Percentiles rank a stretch among this genome's conserved stretches.
Conservation (phyloP, 208 protist genomes). For the Leishmania amazonensis region DNA sequence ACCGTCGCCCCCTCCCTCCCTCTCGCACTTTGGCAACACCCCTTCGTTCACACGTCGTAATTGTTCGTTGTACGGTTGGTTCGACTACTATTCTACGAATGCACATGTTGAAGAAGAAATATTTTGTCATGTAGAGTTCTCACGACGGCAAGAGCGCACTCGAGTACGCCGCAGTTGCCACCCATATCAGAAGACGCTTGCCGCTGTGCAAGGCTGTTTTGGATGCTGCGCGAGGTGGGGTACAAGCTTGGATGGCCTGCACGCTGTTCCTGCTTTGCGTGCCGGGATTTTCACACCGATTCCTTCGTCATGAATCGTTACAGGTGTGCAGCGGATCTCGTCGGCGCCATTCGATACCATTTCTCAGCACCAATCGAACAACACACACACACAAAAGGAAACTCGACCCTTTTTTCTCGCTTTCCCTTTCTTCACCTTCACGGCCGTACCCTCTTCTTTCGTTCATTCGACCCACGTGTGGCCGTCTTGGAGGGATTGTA, state of each 20-base stretch:
- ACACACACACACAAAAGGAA: not conserved
- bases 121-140: not conserved
- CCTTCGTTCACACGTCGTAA: slow-evolving; percentile 3
- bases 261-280: not conserved
- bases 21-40: not conserved
- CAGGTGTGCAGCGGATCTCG: not conserved
- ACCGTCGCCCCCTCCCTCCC: not conserved
- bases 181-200: not conserved
- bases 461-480: not conserved
- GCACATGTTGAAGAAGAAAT: not conserved
- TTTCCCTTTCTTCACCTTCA: not conserved
- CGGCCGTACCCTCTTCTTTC: not conserved
- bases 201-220: not conserved
- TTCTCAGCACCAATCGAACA: not conserved
- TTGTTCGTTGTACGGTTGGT: not conserved
- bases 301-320: not conserved
- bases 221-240: not conserved
- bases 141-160: not conserved
- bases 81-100: slow-evolving; percentile 1
- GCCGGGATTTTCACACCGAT: not conserved
- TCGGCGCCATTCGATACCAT: no score
- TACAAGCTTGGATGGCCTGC: not conserved
- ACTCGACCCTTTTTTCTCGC: not conserved
- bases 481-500: not conserved
- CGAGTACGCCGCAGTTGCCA: not conserved